Base-by-base conservation (phyloP, 305 asterid species). In the Solanum hybrid region DNA sequence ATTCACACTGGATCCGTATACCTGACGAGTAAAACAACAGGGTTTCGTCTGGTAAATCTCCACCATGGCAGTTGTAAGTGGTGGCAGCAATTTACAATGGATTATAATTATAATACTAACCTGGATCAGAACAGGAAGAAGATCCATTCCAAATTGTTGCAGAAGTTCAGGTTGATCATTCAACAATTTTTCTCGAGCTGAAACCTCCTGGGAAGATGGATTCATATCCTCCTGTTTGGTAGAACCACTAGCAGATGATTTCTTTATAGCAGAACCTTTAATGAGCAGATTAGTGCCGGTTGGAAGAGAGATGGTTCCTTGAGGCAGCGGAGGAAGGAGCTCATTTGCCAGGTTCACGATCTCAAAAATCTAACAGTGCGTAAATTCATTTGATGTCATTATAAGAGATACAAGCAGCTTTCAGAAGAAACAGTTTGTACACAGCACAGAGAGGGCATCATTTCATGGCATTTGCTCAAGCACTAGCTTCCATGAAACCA, bases 271-370 rank as follows among this genome's bases (percentile, higher is more conserved):
- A 24, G 99, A 91, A 89, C 98, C 97, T 91, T 93, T 98, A 73
- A 93, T 86, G 82, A 94, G 92, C 90, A 94, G 76, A 94, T 94
- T 93, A 91, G 92, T 92, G 91, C 96, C 92, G 88, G 93, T 93
- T 39, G 99, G 99, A 83, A 98, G 96, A 90, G 99, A 93, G 8
- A 97, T 96, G 75, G 92, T 96, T 93, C 99, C 99, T 93, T 95
- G 96, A 90, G 99, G 98, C 90, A 98, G 95, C 4, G 97, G 93
- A 32, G 99, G 99, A 89, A 98, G 99, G 90, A 98, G 98, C 95
- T 98, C 99, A 92, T 98, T 98, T 90, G 99, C 99, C 91, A 98
- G 94, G 95, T 95, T 98, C 95, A 98, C 97, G 86, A 98, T 97
- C 96, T 98, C 99, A 95, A 97, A 97, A 89, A 96, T 92, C 99